Conservation (phyloP, 306 rosid genomes). For the Rosa persica region DNA sequence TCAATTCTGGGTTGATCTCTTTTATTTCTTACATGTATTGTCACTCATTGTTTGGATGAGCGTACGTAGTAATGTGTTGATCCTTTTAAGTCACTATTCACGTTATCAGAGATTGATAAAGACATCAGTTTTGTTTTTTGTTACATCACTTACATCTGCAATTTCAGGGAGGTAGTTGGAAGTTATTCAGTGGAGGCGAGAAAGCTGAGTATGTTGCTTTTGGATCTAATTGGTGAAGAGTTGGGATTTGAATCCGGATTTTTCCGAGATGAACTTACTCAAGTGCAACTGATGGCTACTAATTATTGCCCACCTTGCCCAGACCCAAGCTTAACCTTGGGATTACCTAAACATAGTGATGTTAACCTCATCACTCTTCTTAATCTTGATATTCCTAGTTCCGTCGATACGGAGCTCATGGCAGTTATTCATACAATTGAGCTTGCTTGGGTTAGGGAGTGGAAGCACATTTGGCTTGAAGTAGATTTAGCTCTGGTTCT, state of each 20-base stretch:
- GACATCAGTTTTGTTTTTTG: not conserved
- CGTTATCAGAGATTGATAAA: too few relatives aligned
- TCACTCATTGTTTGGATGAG: too few relatives aligned
- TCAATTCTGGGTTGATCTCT: too few relatives aligned
- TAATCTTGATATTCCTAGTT: too few relatives aligned
- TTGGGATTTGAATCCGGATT: slow-evolving; percentile 18
- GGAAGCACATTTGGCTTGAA: too few relatives aligned
- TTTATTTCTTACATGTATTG: too few relatives aligned
- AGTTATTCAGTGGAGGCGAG: slow-evolving; percentile 14
- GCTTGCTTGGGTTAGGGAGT: too few relatives aligned
- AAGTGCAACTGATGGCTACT: not conserved
- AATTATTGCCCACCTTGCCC: slow-evolving; percentile 27
- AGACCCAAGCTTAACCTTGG: slow-evolving; percentile 34
- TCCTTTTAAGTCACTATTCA: too few relatives aligned
- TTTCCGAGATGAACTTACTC: not conserved
- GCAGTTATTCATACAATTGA: too few relatives aligned
- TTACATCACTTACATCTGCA: not conserved
- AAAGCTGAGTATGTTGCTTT: slow-evolving; percentile 23
- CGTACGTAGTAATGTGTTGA: too few relatives aligned
- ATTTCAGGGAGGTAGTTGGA: slow-evolving; percentile 13
- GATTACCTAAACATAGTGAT: slow-evolving; percentile 36
- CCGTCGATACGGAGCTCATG: too few relatives aligned
- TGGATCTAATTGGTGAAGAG: slow-evolving; percentile 30
- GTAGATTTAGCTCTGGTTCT: too few relatives aligned
- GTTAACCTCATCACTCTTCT: slow-evolving; percentile 18